Conservation (phyloP, 805 yeast genomes). For the Lachancea meyersii region DNA sequence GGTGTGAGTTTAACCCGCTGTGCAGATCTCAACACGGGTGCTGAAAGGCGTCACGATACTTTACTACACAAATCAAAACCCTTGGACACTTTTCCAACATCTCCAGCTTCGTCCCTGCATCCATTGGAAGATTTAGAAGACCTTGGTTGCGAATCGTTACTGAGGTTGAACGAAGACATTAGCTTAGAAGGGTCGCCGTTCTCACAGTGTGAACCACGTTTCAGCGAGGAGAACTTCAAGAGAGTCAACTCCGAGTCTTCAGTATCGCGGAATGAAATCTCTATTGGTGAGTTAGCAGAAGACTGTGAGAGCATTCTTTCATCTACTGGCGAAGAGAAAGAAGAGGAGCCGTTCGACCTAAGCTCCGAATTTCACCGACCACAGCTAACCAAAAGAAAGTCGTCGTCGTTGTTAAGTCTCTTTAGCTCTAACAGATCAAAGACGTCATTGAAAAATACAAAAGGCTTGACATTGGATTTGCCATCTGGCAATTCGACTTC, state of each 20-base stretch:
- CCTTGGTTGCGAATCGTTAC: constrained; percentile 21
- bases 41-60: constrained; percentile 2
- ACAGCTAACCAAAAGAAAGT: constrained; percentile 14
- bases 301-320: constrained; percentile 21
- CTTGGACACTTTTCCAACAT: constrained; percentile 13
- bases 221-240: constrained; percentile 11
- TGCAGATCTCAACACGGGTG: not conserved
- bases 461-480: constrained; percentile 12
- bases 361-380: constrained; percentile 11
- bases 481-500: constrained; percentile 5
- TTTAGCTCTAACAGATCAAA: constrained; percentile 17
- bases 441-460: constrained; percentile 11
- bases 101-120: not conserved
- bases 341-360: constrained; percentile 4
- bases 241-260: constrained; percentile 17
- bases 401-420: constrained; percentile 26
- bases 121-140: constrained; percentile 22
- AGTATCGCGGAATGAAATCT: constrained; percentile 10
- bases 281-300: constrained; percentile 5
- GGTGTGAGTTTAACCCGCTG: constrained; percentile 11
- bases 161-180: constrained; percentile 22
- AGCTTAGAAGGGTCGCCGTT: constrained; percentile 12
- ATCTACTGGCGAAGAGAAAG: constrained; percentile 5
- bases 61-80: constrained; percentile 21
- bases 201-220: constrained; percentile 1